Base-by-base conservation (phyloP, 2,329 filamentous ascomycete genomes). In the Fusarium oligoseptatum region DNA sequence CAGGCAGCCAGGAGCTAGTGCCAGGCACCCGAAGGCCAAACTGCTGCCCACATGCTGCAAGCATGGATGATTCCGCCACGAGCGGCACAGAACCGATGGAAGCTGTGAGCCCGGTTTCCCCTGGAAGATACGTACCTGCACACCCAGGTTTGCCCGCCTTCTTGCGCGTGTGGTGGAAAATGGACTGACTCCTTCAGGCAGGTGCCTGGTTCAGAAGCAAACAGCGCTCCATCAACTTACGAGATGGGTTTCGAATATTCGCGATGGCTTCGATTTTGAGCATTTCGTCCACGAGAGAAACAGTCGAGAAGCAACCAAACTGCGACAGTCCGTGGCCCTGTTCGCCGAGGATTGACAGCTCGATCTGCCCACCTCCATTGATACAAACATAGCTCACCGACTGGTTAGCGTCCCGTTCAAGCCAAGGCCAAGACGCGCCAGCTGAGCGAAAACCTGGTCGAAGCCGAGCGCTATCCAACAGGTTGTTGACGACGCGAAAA, bases 1-100 rank as follows among this genome's bases (percentile, higher is more conserved):
- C 64, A 34, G 52, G 6, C 60, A 29, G 50, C 68, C 63, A 17
- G 12, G 20, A 64, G 66, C 48, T 74, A 77, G 76, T 48, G 58
- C 74, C 69, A 78, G 72, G 67, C 75, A 78, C 69, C 74, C 74
- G 70, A 66, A 68, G 61, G 68, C 29, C 69, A 55, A 55, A 68
- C 64, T 68, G 48, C 29, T 37, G 56, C 36, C 9, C 12, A 11
- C 17, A 52, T 52, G n/a, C 45, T 41, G 37, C 34, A 24, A 27
- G 45, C 63, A 55, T 66, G 45, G 60, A 55, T 66, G 56, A 69
- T 71, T 72, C 68, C 57, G 32, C 24, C 36, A 39, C 36, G 56
- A 27, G 56, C 56, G 68, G 29, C 52, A 39, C 48, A 58, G 52
- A 57, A 56, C 39, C 45, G 34, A 20, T 15, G 50, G 34, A 60